Base-by-base conservation (phyloP, 2,329 filamentous ascomycete species). In the Botrytis byssoidea region DNA sequence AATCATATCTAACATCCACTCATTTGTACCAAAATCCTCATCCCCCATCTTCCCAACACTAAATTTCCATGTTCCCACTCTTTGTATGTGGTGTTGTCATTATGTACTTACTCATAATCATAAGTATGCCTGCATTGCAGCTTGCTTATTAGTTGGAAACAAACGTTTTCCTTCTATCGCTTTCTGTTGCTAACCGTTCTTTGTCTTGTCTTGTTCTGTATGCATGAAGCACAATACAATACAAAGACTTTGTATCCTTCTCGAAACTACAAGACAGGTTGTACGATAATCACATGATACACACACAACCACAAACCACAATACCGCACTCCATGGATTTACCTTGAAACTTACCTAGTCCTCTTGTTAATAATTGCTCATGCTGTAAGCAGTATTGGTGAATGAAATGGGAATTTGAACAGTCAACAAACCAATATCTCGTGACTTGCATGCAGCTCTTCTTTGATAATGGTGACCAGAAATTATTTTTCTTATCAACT, bases 21-120 rank as follows among this genome's bases (percentile, higher is more conserved):
- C 14, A 55, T 9, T 14, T 9, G 0, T 8, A 55, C n/a, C 3
- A 7, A 0, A 25, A 25, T 25, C 9, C 25, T 25, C 16, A 25
- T 37, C 22, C 29, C 29, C 32, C 29, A 37, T 60, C 57, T 37
- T 60, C 32, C 32, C 57, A 60, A 25, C 9, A 37, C 10, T 37
- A 35, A 35, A 35, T 22, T 20, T 32, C 6, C n/a, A 37, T 25
- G 32, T 37, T 61, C 59, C 35, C 35, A 37, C 32, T 37, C 18
- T 61, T 61, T 61, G 29, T 61, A 37, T 61, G 29, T 37, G 22
- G 59, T 40, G 12, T 61, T 61, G 59, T 40, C 59, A 40, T 61
- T 25, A 40, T n/a, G 16, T 40, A 61, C 32, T 61, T 40, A 61
- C 32, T 61, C 32, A n/a, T n/a, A 61, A 37, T 37, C 20, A 5